Evolutionary conservation across 148 eudicot species (phyloP), one percentile per base, ranked within the genome.

Genomic region (Dysphania ambrosioides): DNA sequence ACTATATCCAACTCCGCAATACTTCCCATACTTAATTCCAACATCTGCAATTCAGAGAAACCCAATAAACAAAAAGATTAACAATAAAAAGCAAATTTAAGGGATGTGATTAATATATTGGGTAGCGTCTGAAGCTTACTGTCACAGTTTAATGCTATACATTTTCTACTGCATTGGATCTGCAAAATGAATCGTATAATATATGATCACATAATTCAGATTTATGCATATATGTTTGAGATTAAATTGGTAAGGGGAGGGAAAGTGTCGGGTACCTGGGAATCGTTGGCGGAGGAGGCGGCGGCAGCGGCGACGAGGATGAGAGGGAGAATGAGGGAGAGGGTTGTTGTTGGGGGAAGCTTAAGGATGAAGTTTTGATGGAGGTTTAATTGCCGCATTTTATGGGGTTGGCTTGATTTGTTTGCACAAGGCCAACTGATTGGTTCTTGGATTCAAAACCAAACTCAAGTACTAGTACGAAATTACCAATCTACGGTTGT

Each of bases 1-100:
- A 31, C 83, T 87, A 81, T 93, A 89, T 74, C 98, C 98, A 59
- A 94, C 97, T 23, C 98, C 98, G 21, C 98, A 94, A 65, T 88
- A 94, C 69, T 94, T 94, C 24, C 98, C 98, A 55, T 94, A 94
- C 73, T 87, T 86, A 44, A 94, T 91, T 71, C 97, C 97, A 72
- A 94, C 72, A 72, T 87, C 98, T 94, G 68, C 30, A 69, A 53
- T 62, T 40, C 36, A 47, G 66, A 4, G 41, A 10, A 1, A 11
- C 26, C 53, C 53, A 42, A 42, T 41, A 15, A n/a, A 16, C 44
- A n/a, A 9, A 53, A 41, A n/a, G n/a, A 40, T 12, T 47, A 47
- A 21, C 29, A 16, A 32, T n/a, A 70, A 10, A 58, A 38, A 44
- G 3, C 0, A 31, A 53, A 8, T 9, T 66, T 38, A 24, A 8